Evolutionary conservation across 257 asterid genomes (phyloP).

Genomic region (Osmanthus fragrans): DNA sequence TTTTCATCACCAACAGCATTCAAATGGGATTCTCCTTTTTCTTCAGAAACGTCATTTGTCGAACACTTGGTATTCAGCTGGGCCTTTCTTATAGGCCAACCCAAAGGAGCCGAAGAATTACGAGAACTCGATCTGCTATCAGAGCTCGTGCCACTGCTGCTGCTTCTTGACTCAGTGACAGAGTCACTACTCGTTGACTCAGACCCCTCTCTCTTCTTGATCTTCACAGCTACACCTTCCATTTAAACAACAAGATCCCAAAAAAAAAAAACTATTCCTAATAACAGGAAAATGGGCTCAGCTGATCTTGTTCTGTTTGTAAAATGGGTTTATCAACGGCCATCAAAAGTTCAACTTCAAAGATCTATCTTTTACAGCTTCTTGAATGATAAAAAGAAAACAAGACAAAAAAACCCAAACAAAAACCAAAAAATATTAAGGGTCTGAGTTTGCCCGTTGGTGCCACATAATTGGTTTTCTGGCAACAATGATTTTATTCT

Average conservation of each 20-base stretch:
- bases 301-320: slow-evolving; percentile 16
- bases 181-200: slow-evolving; percentile 52
- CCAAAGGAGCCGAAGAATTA: slow-evolving; percentile 42
- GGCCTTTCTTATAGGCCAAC: slow-evolving; percentile 68
- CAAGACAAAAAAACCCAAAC: not conserved
- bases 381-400: slow-evolving; percentile 11
- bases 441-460: slow-evolving; percentile 17
- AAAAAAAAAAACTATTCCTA: slow-evolving; percentile 2
- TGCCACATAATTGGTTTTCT: not conserved
- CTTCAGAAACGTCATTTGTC: slow-evolving; percentile 37
- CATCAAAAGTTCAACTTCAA: slow-evolving; percentile 25
- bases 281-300: slow-evolving; percentile 21
- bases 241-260: slow-evolving; percentile 36
- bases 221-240: slow-evolving; percentile 33
- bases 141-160: slow-evolving; percentile 41
- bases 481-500: slow-evolving; percentile 40
- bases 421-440: not conserved
- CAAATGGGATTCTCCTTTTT: slow-evolving; percentile 26
- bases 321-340: slow-evolving; percentile 32
- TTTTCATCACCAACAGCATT: slow-evolving; percentile 26
- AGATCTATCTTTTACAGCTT: slow-evolving; percentile 17
- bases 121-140: slow-evolving; percentile 51
- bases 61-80: slow-evolving; percentile 27
- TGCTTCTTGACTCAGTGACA: slow-evolving; percentile 39
- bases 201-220: slow-evolving; percentile 25